These are phyloP conservation scores for Akanthomyces dipterigenus DNA, from an alignment of 2,329 filamentous ascomycete species.

Conservation along the genomic window DNA sequence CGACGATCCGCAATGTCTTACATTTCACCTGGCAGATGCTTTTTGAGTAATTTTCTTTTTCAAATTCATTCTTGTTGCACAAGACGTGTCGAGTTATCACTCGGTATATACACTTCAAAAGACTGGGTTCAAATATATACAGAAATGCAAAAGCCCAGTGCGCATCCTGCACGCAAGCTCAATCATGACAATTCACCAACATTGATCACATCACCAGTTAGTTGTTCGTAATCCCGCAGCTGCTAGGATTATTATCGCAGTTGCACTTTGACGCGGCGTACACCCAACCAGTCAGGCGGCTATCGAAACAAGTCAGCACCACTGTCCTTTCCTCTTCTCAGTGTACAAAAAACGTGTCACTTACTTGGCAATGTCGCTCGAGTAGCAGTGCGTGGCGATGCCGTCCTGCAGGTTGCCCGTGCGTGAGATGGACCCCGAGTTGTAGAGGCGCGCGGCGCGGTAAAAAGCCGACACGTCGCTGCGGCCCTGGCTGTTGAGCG, in stretches of 20 bases:
- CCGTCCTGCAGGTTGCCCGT: slow-evolving; percentile 31
- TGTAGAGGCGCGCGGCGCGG: slow-evolving; percentile 41
- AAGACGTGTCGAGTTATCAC: too few species aligned
- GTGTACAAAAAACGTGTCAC: not conserved
- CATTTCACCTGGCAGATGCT: too few species aligned
- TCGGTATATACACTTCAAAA: not conserved
- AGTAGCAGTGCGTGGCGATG: slow-evolving; percentile 43
- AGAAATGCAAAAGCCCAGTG: not conserved
- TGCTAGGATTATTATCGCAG: slow-evolving; percentile 16
- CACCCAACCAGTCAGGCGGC: slow-evolving; percentile 18
- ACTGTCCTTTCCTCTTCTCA: not conserved
- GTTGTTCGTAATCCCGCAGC: slow-evolving; percentile 14
- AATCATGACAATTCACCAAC: not conserved
- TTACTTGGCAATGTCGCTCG: slow-evolving; percentile 37
- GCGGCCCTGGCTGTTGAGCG: slow-evolving; percentile 23
- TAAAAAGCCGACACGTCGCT: slow-evolving; percentile 34
- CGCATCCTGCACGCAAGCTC: not conserved
- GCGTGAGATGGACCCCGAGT: slow-evolving; percentile 35
- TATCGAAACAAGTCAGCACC: not conserved
- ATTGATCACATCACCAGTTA: not conserved
- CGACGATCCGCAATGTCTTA: too few species aligned
- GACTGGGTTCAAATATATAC: not conserved
- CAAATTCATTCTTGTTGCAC: too few species aligned
- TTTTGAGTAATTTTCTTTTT: too few species aligned
- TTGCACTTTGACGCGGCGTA: slow-evolving; percentile 15